Evolutionary conservation across 306 rosid genomes (phyloP).

Genomic region (Boehmeria nivea): DNA sequence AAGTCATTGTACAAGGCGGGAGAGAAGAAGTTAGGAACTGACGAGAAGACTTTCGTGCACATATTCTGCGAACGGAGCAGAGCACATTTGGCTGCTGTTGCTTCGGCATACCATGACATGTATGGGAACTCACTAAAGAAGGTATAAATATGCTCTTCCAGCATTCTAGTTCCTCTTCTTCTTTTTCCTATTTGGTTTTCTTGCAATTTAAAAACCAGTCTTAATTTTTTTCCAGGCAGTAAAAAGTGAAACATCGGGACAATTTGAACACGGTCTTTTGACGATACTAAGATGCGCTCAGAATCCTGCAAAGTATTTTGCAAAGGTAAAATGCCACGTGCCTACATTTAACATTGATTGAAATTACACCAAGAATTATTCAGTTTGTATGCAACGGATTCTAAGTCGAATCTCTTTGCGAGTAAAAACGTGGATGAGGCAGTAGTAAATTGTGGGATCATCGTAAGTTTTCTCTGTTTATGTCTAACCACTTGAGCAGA

Average conservation of each 20-base stretch:
- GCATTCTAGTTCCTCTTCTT: neutral
- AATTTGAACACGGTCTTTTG: conserved; percentile 52
- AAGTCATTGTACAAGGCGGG: conserved; percentile 38
- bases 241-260: conserved; percentile 72
- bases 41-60: conserved; percentile 43
- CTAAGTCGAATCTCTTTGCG: too few species aligned
- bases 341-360: too few species aligned
- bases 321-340: conserved; percentile 46
- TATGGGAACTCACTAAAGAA: conserved; percentile 57
- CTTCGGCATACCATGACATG: conserved; percentile 41
- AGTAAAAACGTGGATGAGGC: too few species aligned
- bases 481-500: too few species aligned
- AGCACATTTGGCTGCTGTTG: conserved; percentile 54
- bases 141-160: conserved; percentile 22
- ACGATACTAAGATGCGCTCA: conserved; percentile 60
- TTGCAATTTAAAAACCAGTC: neutral
- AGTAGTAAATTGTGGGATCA: too few species aligned
- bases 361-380: too few species aligned
- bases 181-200: neutral
- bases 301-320: conserved; percentile 68
- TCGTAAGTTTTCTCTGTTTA: too few species aligned
- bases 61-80: conserved; percentile 62
- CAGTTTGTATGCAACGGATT: too few species aligned
- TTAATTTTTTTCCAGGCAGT: conserved; percentile 41
- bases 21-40: conserved; percentile 38